Base-by-base conservation (phyloP, 305 asterid species). In the Euphrasia arctica region DNA sequence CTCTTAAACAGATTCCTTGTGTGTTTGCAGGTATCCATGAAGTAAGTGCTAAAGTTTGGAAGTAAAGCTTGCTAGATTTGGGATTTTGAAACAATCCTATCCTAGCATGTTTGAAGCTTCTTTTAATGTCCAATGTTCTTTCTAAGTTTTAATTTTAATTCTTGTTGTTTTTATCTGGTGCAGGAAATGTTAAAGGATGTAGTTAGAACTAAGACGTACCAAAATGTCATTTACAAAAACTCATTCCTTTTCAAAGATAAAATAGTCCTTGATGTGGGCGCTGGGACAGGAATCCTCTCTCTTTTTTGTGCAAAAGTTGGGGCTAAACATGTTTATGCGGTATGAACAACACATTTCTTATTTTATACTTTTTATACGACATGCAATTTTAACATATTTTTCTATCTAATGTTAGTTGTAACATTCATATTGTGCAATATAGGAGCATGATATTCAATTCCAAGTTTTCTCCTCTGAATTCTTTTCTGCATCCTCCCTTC, bases 301-400 rank as follows among this genome's bases (percentile, higher is more conserved):
- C 97, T 93, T n/a, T 93, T 93, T 70, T 93, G 99, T 71, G 99
- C 99, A 42, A 93, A 90, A 90, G 89, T 76, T 71, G 99, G 99
- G 56, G 99, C 96, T 51, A 90, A 90, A 65, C 97, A 90, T 75
- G 96, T 90, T 63, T 90, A 85, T 73, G 97, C 97, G 75, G 96
- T 88, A 78, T 56, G 65, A 39, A 63, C 51, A 18, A 50, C 31
- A 49, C 18, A 48, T 49, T 9, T 39, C 1, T 27, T 62, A 14
- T 31, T 60, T 51, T 54, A 51, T 54, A 7, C 42, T 56, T 79
- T 41, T 2, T 22, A 25, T 9, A 76, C 83, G 77, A 54, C 8
- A 22, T 77, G 73, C 49, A 45, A 4, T 45, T 43, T 9, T n/a
- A 45, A 34, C 9, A 34, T 34, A 34, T 34, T 34, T 6, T 5